These are phyloP conservation scores for Pythium rishiriense DNA, from an alignment of 352 stramenopile genomes.

Conservation along the genomic window DNA sequence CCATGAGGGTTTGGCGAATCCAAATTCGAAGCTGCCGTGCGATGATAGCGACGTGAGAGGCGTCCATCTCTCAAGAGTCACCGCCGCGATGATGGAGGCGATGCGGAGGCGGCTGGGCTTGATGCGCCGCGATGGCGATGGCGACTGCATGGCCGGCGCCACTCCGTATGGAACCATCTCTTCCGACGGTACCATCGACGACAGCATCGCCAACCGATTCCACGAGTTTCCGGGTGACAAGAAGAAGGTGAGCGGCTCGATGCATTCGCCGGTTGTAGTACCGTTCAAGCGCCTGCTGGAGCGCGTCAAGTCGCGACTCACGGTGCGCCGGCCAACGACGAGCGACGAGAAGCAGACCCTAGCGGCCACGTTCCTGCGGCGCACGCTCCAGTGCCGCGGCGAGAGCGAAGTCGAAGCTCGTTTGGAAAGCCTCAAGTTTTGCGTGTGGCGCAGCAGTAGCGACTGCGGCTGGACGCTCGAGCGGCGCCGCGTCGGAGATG, in stretches of 20 bases:
- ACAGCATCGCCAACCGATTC: neutral
- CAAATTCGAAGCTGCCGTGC: neutral
- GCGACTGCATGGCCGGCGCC: neutral
- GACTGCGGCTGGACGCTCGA: conserved; percentile 10
- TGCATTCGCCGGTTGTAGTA: conserved; percentile 1
- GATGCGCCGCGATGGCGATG: conserved; percentile 3
- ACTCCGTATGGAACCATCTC: no score
- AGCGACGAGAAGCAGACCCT: neutral
- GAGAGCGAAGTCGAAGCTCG: neutral
- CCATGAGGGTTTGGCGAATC: conserved; percentile 1
- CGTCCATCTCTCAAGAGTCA: neutral
- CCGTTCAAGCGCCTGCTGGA: conserved; percentile 19
- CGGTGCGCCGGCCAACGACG: neutral
- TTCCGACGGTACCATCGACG: neutral
- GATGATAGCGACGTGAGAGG: no score
- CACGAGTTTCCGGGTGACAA: neutral
- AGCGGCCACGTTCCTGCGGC: neutral
- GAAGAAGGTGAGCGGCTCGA: conserved; percentile 8
- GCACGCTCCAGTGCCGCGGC: neutral
- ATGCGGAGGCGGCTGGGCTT: conserved; percentile 13
- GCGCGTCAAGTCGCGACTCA: conserved; percentile 16
- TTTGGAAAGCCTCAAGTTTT: conserved; percentile 44
- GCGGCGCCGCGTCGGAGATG: conserved; percentile 12
- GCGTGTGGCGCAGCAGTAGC: conserved; percentile 38
- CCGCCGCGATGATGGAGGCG: conserved; percentile 10